A percentile compares a stretch with the other conserved stretches of the same genome.
Evolutionary conservation across 305 asterid genomes (phyloP).

Genomic region (Nicotiana rustica): DNA sequence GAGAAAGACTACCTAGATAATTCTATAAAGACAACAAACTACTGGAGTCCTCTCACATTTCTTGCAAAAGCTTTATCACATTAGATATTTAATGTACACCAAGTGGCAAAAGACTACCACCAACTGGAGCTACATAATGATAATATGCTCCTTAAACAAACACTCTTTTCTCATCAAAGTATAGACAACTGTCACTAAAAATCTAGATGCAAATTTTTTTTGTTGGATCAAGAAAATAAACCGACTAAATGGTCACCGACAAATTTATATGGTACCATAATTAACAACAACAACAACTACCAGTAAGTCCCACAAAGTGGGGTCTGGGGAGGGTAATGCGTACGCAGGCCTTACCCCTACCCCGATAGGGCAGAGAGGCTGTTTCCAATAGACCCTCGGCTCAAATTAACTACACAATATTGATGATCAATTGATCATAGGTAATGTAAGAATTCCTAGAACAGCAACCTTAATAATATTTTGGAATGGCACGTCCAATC

Average conservation of each 20-base stretch:
- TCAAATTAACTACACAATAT: not conserved
- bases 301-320: too few species aligned
- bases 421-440: conserved; percentile 15
- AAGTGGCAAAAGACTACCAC: not conserved
- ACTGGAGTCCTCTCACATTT: not conserved
- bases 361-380: too few species aligned
- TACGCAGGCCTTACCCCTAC: too few species aligned
- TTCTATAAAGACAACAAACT: not conserved
- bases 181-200: conserved; percentile 8
- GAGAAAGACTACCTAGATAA: not conserved
- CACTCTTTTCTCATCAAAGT: not conserved
- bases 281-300: too few species aligned
- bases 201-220: not conserved
- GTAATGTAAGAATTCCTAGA: conserved; percentile 15
- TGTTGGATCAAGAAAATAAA: conserved; percentile 13
- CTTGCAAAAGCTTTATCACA: not conserved
- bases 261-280: conserved; percentile 25
- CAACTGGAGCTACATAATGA: conserved; percentile 8
- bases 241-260: not conserved
- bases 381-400: too few species aligned
- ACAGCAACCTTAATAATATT: not conserved
- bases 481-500: conserved; percentile 2
- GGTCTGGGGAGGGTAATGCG: too few species aligned
- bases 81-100: conserved; percentile 12
- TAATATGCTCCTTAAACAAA: conserved; percentile 13